Evolutionary conservation across 163 green algal genomes (phyloP), one percentile per base, ranked within the genome.

Genomic region (Trebouxiophyceae sp.): DNA sequence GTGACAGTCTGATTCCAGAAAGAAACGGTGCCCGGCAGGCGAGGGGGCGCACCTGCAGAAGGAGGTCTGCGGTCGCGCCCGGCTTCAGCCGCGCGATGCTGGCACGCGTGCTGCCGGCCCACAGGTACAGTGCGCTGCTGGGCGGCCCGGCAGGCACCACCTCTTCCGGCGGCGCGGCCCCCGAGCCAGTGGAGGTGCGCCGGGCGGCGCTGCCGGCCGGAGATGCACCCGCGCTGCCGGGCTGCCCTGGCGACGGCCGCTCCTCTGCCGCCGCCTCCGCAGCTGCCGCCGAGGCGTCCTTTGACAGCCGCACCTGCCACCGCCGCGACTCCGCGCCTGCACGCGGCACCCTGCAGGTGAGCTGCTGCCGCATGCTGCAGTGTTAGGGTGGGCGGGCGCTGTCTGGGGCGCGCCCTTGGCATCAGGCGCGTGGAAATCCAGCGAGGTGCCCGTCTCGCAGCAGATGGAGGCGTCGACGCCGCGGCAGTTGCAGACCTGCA

Each of bases 61-160:
- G 34, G 50, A 84, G 63, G 26, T 71, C 45, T 2, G 33, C 57
- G 29, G 44, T 29, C 20, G 47, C 0, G 16, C 69, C 72, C 2
- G 67, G 45, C 24, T 27, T 28, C 57, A 84, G 33, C 0, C 19
- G 19, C 2, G 46, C 39, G 45, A 84, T 30, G 45, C 59, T 66
- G 3, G 64, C 30, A 12, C 50, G 65, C 20, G 68, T 81, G 44
- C 61, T 67, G n/a, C 74, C 68, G 47, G 71, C 75, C 78, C 78
- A 84, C 20, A 58, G 46, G 34, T 77, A 69, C 45, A 74, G 66
- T n/a, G 33, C 32, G 27, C 62, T 69, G 57, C 61, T 57, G 33
- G 29, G n/a, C 5, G 39, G 54, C 23, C 47, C 59, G 2, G 55
- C 55, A 2, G 56, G 57, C 1, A 31, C 32, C n/a, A 46, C 54